Base-by-base conservation (phyloP, 768 basidiomycete genomes). In the Tubosaeta sp. region DNA sequence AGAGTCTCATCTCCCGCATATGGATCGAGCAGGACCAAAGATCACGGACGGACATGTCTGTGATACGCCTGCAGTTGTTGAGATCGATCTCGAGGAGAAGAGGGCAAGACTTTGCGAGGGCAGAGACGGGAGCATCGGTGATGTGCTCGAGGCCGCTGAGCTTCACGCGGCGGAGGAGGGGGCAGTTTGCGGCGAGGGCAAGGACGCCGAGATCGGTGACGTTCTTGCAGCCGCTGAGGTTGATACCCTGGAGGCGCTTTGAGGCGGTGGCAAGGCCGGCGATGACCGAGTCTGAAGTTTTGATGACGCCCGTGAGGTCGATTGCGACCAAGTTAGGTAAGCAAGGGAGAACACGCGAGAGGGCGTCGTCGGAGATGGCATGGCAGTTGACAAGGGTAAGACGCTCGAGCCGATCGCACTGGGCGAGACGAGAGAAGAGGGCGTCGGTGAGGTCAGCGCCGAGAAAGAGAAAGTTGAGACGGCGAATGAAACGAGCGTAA, bases 1-100 rank as follows among this genome's bases (percentile, higher is more conserved):
- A 86, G 39, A 98, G 77, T 39, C 87, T 81, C 73, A 99, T 81
- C 69, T 99, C 96, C 46, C 95, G 87, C 77, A 99, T 87, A 62
- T 92, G 82, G 24, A 73, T 72, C 2, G 86, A 86, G 60, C 88
- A 71, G 11, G 79, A 73, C 90, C 94, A 94, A 29, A 98, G 79
- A 56, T 91, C 85, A 48, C 91, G 85, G 50, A 94, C 74, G 27
- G 89, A 78, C 13, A 75, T 65, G 63, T 96, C 86, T 16, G 91
- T 87, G 62, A 97, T 78, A 48, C 74, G 75, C 52, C 79, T 77
- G 72, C 94, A 94, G 55, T 83, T 78, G 62, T 90, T 86, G 61
- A 99, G 83, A 70, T 99, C 96, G 58, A 98, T 83, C 69, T 99
- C 96, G 50, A 99, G 80, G 22, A 99, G 80, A 45, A 93, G 77